Evolutionary conservation across 192 early-diverging fungal species (phyloP), one percentile per base, ranked within the genome.

Genomic region (Umbelopsis vinacea): DNA sequence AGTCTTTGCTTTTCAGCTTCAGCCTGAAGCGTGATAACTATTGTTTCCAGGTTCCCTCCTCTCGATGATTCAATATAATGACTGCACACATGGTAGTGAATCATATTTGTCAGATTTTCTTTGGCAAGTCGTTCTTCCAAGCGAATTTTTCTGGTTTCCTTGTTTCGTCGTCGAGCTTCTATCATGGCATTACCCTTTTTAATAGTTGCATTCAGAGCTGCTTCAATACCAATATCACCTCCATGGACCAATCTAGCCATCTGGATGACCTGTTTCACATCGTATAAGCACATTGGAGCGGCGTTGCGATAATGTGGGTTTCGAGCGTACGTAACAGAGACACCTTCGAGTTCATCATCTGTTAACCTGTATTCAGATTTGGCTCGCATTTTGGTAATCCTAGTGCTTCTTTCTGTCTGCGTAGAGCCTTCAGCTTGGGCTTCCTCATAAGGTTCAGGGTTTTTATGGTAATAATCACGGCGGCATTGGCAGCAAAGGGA

Each of bases 371-470:
- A 57, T 3, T 33, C 12, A 57, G 14, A 6, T 6, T 12, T 26
- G 8, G 54, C 26, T 12, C 21, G 19, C 7, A 14, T 33, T 57
- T 57, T 57, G 17, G 54, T 57, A 33, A 57, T 33, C 11, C 14
- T 15, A 15, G 9, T 0, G 12, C 5, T 33, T 10, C 11, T 5
- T 0, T 24, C 10, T 4, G 29, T 14, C 23, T 57, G 23, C 9
- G 7, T 8, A 4, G 14, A 8, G 0, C 54, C 54, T 33, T 57
- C 29, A 14, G 24, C 23, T 43, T 43, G 40, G 5, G 2, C 54
- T 17, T 33, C 24, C n/a, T n/a, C n/a, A 52, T 9, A n/a, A n/a
- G 52, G 52, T 57, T 57, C 54, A 33, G 54, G 54, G 23, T 57
- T 2, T 33, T 11, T 4, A 15, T 4, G 3, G 11, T 57, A 57